phyloP scores from a whole-genome alignment of 257 asterid species.

The Oldenlandia corymbosa region DNA sequence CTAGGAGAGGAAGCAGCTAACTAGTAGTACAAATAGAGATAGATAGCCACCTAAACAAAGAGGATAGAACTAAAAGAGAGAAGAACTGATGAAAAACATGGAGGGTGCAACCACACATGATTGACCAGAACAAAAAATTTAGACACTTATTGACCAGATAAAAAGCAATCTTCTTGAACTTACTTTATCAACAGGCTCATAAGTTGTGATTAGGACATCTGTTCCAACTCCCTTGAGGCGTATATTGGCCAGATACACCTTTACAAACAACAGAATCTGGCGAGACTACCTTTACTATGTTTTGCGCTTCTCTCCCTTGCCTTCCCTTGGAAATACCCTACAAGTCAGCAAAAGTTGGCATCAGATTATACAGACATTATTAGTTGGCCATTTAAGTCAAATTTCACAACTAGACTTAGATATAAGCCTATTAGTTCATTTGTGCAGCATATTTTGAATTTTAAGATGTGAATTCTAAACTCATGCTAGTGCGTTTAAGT shows the following conservation, averaged over 20 bases:
- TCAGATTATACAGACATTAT: background rate
- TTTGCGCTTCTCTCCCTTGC: slow-evolving; percentile 93
- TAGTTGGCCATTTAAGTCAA: no score
- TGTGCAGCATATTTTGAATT: no score
- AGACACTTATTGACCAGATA: background rate
- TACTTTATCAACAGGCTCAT: slow-evolving; percentile 85
- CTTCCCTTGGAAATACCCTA: slow-evolving; percentile 86
- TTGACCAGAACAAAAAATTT: background rate
- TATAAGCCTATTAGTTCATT: no score
- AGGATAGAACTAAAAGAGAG: background rate
- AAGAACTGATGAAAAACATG: background rate
- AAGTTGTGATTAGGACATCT: slow-evolving; percentile 74
- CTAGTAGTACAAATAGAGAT: background rate
- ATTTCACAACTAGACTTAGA: no score
- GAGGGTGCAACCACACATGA: background rate
- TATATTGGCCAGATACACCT: slow-evolving; percentile 84
- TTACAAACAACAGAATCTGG: no score
- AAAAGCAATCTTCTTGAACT: slow-evolving; percentile 18
- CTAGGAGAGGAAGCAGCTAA: background rate
- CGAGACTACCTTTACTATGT: slow-evolving; percentile 59
- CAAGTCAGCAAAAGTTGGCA: background rate
- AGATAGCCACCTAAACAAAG: background rate
- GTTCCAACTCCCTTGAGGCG: slow-evolving; percentile 84
- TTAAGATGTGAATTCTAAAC: background rate
- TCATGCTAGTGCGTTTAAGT: background rate